A percentile compares a stretch with the other conserved stretches of the same genome.
These are phyloP conservation scores for Entonaema liquescens DNA, from an alignment of 495 filamentous ascomycete genomes.

Conservation along the genomic window DNA sequence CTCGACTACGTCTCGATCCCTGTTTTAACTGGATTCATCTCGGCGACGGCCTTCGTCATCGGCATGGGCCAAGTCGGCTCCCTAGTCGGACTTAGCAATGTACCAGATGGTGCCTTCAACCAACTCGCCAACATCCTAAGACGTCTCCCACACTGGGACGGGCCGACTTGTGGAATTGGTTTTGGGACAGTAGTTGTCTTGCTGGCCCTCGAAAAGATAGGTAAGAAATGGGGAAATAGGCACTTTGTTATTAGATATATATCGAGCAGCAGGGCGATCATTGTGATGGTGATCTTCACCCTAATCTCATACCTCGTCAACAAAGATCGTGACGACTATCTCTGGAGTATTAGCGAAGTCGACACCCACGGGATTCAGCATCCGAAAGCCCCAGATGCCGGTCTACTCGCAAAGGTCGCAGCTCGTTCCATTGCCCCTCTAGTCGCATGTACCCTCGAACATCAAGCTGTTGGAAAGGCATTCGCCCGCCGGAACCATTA, in stretches of 20 bases:
- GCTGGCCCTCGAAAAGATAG: slow-evolving; percentile 53
- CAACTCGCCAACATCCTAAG: slow-evolving; percentile 56
- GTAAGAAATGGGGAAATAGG: slow-evolving; percentile 56
- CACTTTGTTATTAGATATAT: slow-evolving; percentile 55
- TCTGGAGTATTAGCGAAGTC: slow-evolving; percentile 56
- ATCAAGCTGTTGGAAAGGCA: slow-evolving; percentile 58
- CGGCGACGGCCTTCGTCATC: slow-evolving; percentile 60
- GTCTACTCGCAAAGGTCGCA: slow-evolving; percentile 51
- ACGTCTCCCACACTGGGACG: slow-evolving; percentile 51
- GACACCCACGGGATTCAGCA: slow-evolving; percentile 53
- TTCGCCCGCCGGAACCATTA: slow-evolving; percentile 60
- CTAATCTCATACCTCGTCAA: slow-evolving; percentile 59
- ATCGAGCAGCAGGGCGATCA: slow-evolving; percentile 56
- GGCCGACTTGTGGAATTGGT: slow-evolving; percentile 56
- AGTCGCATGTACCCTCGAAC: slow-evolving; percentile 57
- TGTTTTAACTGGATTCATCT: slow-evolving; percentile 61
- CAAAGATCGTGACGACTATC: slow-evolving; percentile 48
- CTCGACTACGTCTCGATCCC: slow-evolving; percentile 62
- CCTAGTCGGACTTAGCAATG: slow-evolving; percentile 54
- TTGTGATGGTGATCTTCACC: slow-evolving; percentile 57
- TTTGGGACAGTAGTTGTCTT: slow-evolving; percentile 57
- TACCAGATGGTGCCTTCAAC: slow-evolving; percentile 51
- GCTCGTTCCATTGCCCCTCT: slow-evolving; percentile 55
- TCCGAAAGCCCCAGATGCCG: slow-evolving; percentile 47
- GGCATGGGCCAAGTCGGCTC: slow-evolving; percentile 57